Percentiles rank a stretch among this genome's conserved stretches.
These are phyloP conservation scores for Breviolum minutum DNA, from an alignment of 73 alveolate genomes.

Conservation along the genomic window DNA sequence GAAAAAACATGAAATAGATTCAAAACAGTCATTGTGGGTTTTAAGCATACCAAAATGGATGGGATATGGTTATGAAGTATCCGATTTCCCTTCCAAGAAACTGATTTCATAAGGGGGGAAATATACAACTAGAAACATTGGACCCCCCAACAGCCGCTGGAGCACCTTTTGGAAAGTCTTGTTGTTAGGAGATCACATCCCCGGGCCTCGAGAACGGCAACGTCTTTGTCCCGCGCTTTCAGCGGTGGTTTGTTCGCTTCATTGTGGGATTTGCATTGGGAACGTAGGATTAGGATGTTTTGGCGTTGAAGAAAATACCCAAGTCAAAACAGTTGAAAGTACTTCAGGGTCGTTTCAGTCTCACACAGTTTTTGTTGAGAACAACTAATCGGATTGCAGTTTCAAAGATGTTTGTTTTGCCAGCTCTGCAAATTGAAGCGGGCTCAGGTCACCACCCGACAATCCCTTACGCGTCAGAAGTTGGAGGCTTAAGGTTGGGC, in stretches of 20 bases:
- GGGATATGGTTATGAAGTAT: no score
- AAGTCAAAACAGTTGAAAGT: no score
- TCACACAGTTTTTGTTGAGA: not conserved
- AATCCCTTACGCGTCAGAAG: conserved; percentile 26
- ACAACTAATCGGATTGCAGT: not conserved
- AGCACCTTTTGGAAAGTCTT: not conserved
- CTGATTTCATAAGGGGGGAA: no score
- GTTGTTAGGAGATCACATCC: conserved; percentile 10
- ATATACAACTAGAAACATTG: no score
- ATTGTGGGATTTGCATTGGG: not conserved
- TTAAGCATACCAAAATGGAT: no score
- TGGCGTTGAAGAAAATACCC: not conserved
- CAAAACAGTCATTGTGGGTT: no score
- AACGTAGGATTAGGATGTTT: not conserved
- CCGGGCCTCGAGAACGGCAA: conserved; percentile 71
- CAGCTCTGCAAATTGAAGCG: not conserved
- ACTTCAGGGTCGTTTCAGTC: no score
- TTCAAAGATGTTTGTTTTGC: no score
- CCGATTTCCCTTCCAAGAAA: no score
- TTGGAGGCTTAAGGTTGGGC: not conserved
- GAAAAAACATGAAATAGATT: no score
- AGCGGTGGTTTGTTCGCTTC: no score
- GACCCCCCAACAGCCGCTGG: no score
- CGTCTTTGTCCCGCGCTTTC: conserved; percentile 23
- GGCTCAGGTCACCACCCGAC: conserved; percentile 38